These are phyloP conservation scores for Didymella keratinophila DNA, from an alignment of 2,329 filamentous ascomycete genomes.

Conservation along the genomic window DNA sequence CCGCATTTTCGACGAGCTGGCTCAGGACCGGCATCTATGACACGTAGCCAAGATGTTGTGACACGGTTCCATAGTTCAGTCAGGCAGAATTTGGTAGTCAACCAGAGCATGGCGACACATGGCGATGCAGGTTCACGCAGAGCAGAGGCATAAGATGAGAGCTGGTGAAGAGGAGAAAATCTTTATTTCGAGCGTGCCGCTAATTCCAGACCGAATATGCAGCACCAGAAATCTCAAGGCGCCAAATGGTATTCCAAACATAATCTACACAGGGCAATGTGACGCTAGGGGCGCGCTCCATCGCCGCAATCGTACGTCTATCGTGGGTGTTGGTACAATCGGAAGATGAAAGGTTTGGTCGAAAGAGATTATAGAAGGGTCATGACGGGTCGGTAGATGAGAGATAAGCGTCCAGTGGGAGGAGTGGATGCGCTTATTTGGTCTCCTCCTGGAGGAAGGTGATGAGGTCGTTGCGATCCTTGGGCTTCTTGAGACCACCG, in stretches of 20 bases:
- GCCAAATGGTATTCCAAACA: conserved; percentile 47
- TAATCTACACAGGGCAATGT: conserved; percentile 46
- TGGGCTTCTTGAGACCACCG: conserved; percentile 99
- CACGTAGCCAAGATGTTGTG: conserved; percentile 3
- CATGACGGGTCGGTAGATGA: conserved; percentile 36
- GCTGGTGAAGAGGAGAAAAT: conserved; percentile 44
- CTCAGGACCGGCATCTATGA: neutral
- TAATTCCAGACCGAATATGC: conserved; percentile 47
- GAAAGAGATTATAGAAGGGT: conserved; percentile 39
- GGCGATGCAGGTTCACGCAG: neutral
- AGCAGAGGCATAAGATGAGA: neutral
- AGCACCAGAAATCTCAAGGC: conserved; percentile 44
- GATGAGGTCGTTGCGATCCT: conserved; percentile 99
- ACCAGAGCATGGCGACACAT: neutral
- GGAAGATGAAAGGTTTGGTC: conserved; percentile 30
- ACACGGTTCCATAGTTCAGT: neutral
- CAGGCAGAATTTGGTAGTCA: neutral
- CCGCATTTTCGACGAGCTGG: too few relatives aligned
- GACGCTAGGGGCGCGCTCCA: conserved; percentile 30
- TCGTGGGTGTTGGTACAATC: conserved; percentile 51
- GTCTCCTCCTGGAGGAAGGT: conserved; percentile 78
- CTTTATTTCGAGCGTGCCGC: conserved; percentile 47
- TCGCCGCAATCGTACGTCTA: conserved; percentile 52
- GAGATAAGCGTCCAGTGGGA: conserved; percentile 23
- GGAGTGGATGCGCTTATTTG: conserved; percentile 63